Evolutionary conservation across 1,284 basidiomycete species (phyloP), one percentile per base, ranked within the genome.

Genomic region (Ceratobasidium theobromae): DNA sequence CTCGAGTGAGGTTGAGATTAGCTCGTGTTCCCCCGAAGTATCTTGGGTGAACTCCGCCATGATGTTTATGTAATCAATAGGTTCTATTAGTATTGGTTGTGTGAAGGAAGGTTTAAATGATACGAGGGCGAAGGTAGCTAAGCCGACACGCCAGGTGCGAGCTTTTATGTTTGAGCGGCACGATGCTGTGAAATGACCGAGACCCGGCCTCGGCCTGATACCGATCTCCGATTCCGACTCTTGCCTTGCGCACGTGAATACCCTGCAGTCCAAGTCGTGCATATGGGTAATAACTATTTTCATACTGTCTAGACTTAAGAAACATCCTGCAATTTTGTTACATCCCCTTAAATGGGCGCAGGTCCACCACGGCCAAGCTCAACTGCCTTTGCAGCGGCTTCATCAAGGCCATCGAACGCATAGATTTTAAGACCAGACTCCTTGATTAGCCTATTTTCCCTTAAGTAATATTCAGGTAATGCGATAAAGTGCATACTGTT

Each of bases 341-440:
- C 35, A 48, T 48, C 52, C 21, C 51, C 55, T 40, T 67, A 53
- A 45, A 54, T 55, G 32, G 58, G 66, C 45, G 67, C 62, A 33
- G 53, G 25, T 32, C 35, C 35, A 52, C 49, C 66, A 55, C 69
- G 70, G 84, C 89, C 73, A 64, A 91, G 77, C 78, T 90, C 80
- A 66, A 92, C 93, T 58, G 94, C 93, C 73, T 88, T 86, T 75
- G 88, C 82, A 30, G 93, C 93, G 66, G 94, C 93, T 65, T 91
- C 87, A 73, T 94, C 91, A 38, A 93, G 82, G 72, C 86, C 83
- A 74, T 95, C 93, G 76, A 91, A 94, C 40, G 94, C 85, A 75
- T 89, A 87, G 74, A 98, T 98, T 81, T 95, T 93, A 73, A 99
- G 80, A 55, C 93, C 93, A 49, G 93, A 96, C 64, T 93, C 85